These are phyloP conservation scores for Coniferiporia weirii DNA, from an alignment of 1,284 basidiomycete genomes.

Conservation along the genomic window DNA sequence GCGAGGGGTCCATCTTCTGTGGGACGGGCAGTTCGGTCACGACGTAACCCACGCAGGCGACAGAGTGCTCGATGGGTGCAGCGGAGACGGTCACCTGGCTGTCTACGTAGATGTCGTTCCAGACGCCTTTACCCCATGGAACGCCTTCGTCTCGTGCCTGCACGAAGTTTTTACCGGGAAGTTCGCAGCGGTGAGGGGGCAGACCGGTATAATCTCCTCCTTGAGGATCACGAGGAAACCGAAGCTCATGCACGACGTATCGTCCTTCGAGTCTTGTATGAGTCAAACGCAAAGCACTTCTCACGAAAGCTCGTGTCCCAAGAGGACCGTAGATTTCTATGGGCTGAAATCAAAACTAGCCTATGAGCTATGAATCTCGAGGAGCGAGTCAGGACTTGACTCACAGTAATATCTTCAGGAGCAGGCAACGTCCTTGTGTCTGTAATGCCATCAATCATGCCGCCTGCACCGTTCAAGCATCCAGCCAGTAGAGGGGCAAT, in stretches of 20 bases:
- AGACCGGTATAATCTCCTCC: conserved; percentile 44
- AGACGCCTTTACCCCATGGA: conserved; percentile 51
- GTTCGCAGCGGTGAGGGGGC: conserved; percentile 51
- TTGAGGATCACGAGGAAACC: conserved; percentile 52
- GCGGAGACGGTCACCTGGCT: conserved; percentile 69
- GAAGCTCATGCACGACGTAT: conserved; percentile 89
- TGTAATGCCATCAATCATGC: conserved; percentile 51
- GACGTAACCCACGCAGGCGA: conserved; percentile 82
- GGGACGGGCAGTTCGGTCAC: conserved; percentile 72
- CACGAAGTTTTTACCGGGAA: conserved; percentile 63
- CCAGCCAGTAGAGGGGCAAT: conserved; percentile 68
- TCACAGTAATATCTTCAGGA: conserved; percentile 18
- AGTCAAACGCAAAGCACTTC: conserved; percentile 68
- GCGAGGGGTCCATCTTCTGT: conserved; percentile 65
- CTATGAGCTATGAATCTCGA: background rate
- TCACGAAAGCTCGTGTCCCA: conserved; percentile 80
- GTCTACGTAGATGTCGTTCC: conserved; percentile 65
- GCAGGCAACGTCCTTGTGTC: conserved; percentile 44
- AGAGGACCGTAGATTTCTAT: conserved; percentile 87
- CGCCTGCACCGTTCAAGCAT: conserved; percentile 67
- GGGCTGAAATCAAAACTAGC: conserved; percentile 35
- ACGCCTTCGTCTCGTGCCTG: conserved; percentile 26
- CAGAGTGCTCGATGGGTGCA: conserved; percentile 78
- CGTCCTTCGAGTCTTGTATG: conserved; percentile 64
- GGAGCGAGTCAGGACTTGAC: conserved; percentile 6